Evolutionary conservation across 2,329 filamentous ascomycete species (phyloP).

Genomic region (Penicillium aurantiogriseum): DNA sequence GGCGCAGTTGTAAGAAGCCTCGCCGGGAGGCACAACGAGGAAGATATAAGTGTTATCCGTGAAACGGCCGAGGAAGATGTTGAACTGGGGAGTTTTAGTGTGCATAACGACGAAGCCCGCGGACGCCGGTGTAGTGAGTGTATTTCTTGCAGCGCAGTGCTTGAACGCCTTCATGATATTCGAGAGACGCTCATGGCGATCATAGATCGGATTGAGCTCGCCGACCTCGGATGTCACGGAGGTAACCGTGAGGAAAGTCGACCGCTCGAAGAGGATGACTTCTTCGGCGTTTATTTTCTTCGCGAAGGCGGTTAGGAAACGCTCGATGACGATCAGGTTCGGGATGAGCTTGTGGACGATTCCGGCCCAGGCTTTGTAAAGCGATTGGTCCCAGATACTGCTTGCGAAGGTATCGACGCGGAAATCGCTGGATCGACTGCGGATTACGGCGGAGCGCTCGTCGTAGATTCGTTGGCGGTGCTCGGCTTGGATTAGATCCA

Average conservation of each 20-base stretch:
- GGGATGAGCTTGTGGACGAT: conserved; percentile 99
- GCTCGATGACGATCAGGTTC: conserved; percentile 83
- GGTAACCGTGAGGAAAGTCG: conserved; percentile 94
- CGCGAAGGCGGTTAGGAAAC: conserved; percentile 77
- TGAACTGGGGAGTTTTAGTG: conserved; percentile 64
- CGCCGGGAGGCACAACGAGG: conserved; percentile 84
- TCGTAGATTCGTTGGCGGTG: conserved; percentile 80
- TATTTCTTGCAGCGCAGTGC: conserved; percentile 60
- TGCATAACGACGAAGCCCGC: conserved; percentile 49
- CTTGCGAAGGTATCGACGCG: conserved; percentile 87
- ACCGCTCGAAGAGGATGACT: conserved; percentile 90
- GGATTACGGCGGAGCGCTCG: conserved; percentile 74
- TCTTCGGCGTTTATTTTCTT: conserved; percentile 88
- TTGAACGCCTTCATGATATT: conserved; percentile 99
- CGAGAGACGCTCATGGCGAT: conserved; percentile 90
- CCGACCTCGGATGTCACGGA: conserved; percentile 78
- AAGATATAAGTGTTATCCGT: conserved; percentile 98
- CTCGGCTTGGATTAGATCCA: conserved; percentile 85
- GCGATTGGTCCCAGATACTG: conserved; percentile 96
- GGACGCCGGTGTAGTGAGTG: conserved; percentile 43
- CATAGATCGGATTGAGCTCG: conserved; percentile 78
- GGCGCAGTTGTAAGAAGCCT: conserved; percentile 86
- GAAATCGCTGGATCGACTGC: conserved; percentile 69
- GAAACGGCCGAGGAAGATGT: conserved; percentile 90
- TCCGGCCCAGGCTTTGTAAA: conserved; percentile 97